Percentiles rank a stretch among this genome's conserved stretches.
phyloP scores from a whole-genome alignment of 2,329 filamentous ascomycete species.

The Paradendryphiella salina region DNA sequence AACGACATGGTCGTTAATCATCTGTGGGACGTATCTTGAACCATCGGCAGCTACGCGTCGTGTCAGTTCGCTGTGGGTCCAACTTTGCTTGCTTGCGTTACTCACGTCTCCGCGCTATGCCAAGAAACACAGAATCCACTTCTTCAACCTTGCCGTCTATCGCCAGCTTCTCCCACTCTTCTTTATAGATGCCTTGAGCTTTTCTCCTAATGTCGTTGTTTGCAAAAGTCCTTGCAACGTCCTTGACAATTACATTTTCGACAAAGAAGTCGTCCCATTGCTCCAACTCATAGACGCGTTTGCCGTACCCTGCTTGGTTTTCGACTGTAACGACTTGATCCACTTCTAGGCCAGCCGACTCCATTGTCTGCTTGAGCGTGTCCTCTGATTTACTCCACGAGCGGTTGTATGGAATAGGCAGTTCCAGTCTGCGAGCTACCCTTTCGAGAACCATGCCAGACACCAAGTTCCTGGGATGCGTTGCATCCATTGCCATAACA shows the following conservation, averaged over 20 bases:
- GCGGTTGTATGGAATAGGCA: constrained; percentile 45
- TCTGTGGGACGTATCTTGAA: constrained; percentile 23
- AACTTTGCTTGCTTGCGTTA: background rate
- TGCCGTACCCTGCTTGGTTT: constrained; percentile 41
- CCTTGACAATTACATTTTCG: constrained; percentile 35
- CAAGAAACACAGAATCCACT: constrained; percentile 47
- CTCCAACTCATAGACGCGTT: constrained; percentile 32
- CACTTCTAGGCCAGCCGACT: constrained; percentile 44
- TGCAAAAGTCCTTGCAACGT: constrained; percentile 32
- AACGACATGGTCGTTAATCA: constrained; percentile 16
- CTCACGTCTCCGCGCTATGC: constrained; percentile 41
- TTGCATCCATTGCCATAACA: constrained; percentile 46
- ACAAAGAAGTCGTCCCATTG: constrained; percentile 46
- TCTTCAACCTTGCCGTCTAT: constrained; percentile 46
- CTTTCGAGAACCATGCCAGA: constrained; percentile 47
- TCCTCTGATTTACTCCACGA: constrained; percentile 42
- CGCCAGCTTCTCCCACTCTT: constrained; percentile 47
- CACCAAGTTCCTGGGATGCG: constrained; percentile 45
- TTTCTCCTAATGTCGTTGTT: constrained; percentile 38
- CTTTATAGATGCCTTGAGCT: constrained; percentile 41
- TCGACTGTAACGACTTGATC: constrained; percentile 38
- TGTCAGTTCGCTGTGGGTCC: background rate
- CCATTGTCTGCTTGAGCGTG: constrained; percentile 38
- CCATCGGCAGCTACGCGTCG: constrained; percentile 30
- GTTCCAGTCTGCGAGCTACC: constrained; percentile 38